Conservation (phyloP, 2,329 filamentous ascomycete species). For the Lecanosticta acicola region DNA sequence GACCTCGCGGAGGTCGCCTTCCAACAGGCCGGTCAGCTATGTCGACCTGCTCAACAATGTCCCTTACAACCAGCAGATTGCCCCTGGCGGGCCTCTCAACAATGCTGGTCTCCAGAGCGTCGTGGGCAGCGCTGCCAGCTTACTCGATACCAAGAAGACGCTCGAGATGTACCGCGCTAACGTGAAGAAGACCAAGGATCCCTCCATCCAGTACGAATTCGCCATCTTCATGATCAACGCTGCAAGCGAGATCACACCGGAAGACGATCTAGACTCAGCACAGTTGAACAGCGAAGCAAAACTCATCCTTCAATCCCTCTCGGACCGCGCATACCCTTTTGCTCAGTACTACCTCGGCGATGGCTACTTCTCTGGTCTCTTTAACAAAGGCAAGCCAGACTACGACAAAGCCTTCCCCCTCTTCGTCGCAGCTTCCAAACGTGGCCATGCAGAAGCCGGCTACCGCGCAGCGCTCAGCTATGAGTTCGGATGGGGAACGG, state of each 20-base stretch:
- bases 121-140: conserved; percentile 82
- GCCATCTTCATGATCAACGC: conserved; percentile 89
- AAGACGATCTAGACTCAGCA: conserved; percentile 38
- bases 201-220: conserved; percentile 90
- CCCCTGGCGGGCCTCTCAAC: conserved; percentile 60
- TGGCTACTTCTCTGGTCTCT: conserved; percentile 87
- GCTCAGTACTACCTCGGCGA: conserved; percentile 97
- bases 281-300: conserved; percentile 81
- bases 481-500: conserved; percentile 95
- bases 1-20: conserved; percentile 51
- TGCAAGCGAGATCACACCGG: conserved; percentile 65
- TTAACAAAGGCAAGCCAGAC: conserved; percentile 90
- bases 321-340: conserved; percentile 87
- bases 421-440: conserved; percentile 89
- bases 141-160: conserved; percentile 87
- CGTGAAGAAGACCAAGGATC: conserved; percentile 92
- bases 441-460: conserved; percentile 91
- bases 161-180: conserved; percentile 97
- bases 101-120: conserved; percentile 73
- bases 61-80: conserved; percentile 76
- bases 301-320: conserved; percentile 76
- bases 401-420: conserved; percentile 87
- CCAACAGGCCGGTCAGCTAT: conserved; percentile 54
- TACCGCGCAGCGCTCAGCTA: conserved; percentile 93
- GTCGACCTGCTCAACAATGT: conserved; percentile 56